Percentiles rank a stretch among this genome's conserved stretches.
Conservation (phyloP, 768 basidiomycete species). For the Termitomyces sp. region DNA sequence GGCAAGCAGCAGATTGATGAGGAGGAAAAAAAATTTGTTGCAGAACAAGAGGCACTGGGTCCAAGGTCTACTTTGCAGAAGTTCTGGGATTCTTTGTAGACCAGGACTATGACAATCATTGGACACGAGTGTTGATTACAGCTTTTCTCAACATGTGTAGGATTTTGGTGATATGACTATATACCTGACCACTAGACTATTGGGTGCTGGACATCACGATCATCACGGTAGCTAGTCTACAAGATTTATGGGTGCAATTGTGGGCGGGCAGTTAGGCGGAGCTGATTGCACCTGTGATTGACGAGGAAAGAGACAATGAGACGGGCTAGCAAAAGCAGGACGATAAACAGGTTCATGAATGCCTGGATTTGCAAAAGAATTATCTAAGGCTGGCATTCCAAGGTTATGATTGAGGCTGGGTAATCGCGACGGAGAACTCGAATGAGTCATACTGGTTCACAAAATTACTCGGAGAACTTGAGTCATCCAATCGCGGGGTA, state of each 20-base stretch:
- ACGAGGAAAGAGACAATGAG: constrained; percentile 22
- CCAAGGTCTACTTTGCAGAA: constrained; percentile 21
- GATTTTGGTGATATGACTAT: not conserved
- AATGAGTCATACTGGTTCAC: not conserved
- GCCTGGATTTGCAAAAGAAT: constrained; percentile 13
- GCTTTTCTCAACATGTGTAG: not conserved
- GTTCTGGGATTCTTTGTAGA: constrained; percentile 36
- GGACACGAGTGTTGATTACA: no score
- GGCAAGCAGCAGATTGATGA: constrained; percentile 58
- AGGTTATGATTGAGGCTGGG: constrained; percentile 17
- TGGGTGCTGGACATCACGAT: not conserved
- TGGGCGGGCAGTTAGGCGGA: constrained; percentile 14
- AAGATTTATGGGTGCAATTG: no score
- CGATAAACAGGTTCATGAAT: constrained; percentile 28
- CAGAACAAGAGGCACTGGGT: constrained; percentile 35
- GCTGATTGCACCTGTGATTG: constrained; percentile 21
- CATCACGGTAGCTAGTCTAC: no score
- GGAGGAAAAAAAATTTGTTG: constrained; percentile 49
- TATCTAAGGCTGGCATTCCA: constrained; percentile 8
- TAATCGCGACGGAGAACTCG: constrained; percentile 13
- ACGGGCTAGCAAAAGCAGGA: constrained; percentile 45
- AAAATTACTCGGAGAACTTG: constrained; percentile 2
- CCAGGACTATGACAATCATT: not conserved
- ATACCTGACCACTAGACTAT: not conserved
- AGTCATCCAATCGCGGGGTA: constrained; percentile 7